These are phyloP conservation scores for Neurospora sp. DNA, from an alignment of 2,329 filamentous ascomycete genomes.

Conservation along the genomic window DNA sequence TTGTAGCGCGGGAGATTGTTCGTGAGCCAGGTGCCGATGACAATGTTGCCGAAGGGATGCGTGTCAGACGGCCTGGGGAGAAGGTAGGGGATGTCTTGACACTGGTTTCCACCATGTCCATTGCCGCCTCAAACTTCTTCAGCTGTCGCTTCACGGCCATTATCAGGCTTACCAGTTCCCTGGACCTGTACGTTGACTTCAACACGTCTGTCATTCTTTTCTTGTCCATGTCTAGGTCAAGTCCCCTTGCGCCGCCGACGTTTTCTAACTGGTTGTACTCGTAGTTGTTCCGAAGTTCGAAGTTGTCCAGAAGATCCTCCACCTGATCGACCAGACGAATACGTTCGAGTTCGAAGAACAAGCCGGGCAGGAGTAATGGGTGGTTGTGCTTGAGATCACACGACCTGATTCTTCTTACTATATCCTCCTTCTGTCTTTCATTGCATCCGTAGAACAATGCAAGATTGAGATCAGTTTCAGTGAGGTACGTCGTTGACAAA, in stretches of 20 bases:
- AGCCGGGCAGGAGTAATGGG: slow-evolving; percentile 3
- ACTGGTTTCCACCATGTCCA: background rate
- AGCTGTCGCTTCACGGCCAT: background rate
- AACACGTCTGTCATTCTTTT: slow-evolving; percentile 10
- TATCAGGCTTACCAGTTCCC: slow-evolving; percentile 12
- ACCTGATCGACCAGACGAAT: slow-evolving; percentile 1
- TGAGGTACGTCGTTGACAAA: background rate
- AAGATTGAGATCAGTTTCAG: background rate
- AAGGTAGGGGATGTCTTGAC: background rate
- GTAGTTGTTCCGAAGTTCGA: background rate
- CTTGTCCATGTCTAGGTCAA: slow-evolving; percentile 10
- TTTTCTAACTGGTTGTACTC: background rate
- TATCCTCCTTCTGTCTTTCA: background rate
- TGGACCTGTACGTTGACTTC: slow-evolving; percentile 7
- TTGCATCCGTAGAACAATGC: slow-evolving; percentile 6
- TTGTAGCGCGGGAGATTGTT: background rate
- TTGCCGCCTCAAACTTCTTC: background rate
- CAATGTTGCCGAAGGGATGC: background rate
- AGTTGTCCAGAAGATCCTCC: slow-evolving; percentile 4
- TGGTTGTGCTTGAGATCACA: background rate
- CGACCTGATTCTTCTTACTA: background rate
- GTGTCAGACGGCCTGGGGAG: background rate
- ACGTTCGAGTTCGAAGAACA: slow-evolving; percentile 6
- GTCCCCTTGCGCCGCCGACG: background rate
- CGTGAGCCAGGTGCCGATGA: background rate